Percentiles rank a stretch among this genome's conserved stretches.
phyloP scores from a whole-genome alignment of 176 grass and related monocot species.

The Carex kokanica region DNA sequence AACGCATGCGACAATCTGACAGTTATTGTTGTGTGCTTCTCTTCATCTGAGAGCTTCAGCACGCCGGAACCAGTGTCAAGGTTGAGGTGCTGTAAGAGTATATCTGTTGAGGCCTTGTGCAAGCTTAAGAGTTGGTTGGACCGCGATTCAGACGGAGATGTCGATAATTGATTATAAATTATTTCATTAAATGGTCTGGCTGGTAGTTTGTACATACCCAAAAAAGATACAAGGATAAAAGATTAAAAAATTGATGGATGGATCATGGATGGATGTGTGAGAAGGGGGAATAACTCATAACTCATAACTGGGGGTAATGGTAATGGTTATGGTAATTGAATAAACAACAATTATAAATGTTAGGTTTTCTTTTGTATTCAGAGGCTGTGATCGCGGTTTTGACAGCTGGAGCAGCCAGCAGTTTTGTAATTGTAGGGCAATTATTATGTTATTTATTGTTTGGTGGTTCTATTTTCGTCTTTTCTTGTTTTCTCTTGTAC shows the following conservation, averaged over 20 bases:
- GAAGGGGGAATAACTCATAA: background rate
- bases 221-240: background rate
- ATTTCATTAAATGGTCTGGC: constrained; percentile 24
- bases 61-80: background rate
- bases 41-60: constrained; percentile 27
- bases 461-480: background rate
- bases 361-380: background rate
- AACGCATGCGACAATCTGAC: constrained; percentile 66
- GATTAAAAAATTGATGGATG: background rate
- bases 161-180: background rate
- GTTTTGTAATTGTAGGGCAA: constrained; percentile 14
- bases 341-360: background rate
- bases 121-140: constrained; percentile 67
- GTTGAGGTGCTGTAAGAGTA: constrained; percentile 53
- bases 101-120: constrained; percentile 53
- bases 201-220: constrained; percentile 11
- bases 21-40: constrained; percentile 56
- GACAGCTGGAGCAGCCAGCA: background rate
- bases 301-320: too few relatives aligned
- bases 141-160: background rate
- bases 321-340: background rate
- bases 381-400: background rate
- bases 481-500: background rate
- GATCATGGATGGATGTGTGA: background rate
- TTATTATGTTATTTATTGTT: background rate